Evolutionary conservation across 805 yeast species (phyloP).

Genomic region (Nakazawaea ishiwadae): DNA sequence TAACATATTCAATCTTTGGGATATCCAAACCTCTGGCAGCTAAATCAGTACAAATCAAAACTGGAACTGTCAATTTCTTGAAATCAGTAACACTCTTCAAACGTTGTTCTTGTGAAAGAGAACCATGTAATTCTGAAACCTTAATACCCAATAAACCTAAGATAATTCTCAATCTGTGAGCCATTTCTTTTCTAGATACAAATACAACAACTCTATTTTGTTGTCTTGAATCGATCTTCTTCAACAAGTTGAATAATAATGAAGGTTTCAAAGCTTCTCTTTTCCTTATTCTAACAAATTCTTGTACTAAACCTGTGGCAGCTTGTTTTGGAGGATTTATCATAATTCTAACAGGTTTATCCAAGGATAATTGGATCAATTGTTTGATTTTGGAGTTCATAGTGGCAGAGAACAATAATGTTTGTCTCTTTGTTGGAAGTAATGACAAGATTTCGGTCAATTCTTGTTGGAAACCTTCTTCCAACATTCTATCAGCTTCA

Average conservation of each 20-base stretch:
- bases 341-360: slow-evolving; percentile 91
- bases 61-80: slow-evolving; percentile 77
- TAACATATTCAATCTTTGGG: slow-evolving; percentile 92
- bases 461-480: slow-evolving; percentile 97
- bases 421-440: slow-evolving; percentile 89
- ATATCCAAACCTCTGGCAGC: slow-evolving; percentile 99
- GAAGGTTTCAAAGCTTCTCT: slow-evolving; percentile 85
- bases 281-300: slow-evolving; percentile 90
- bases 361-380: slow-evolving; percentile 80
- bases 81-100: slow-evolving; percentile 76
- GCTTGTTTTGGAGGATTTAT: slow-evolving; percentile 95
- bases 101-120: slow-evolving; percentile 90
- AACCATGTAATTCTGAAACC: slow-evolving; percentile 80
- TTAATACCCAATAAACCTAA: slow-evolving; percentile 71
- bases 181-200: slow-evolving; percentile 86
- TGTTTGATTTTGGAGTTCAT: slow-evolving; percentile 93
- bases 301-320: slow-evolving; percentile 85
- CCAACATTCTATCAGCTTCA: slow-evolving; percentile 99
- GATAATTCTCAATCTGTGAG: slow-evolving; percentile 77
- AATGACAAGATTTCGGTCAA: slow-evolving; percentile 83
- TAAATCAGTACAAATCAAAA: slow-evolving; percentile 91
- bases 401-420: slow-evolving; percentile 93
- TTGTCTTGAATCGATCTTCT: slow-evolving; percentile 56
- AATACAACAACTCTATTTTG: slow-evolving; percentile 81
- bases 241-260: slow-evolving; percentile 64